These are phyloP conservation scores for Coemansia sp. DNA, from an alignment of 192 early-diverging fungal genomes.

Conservation along the genomic window DNA sequence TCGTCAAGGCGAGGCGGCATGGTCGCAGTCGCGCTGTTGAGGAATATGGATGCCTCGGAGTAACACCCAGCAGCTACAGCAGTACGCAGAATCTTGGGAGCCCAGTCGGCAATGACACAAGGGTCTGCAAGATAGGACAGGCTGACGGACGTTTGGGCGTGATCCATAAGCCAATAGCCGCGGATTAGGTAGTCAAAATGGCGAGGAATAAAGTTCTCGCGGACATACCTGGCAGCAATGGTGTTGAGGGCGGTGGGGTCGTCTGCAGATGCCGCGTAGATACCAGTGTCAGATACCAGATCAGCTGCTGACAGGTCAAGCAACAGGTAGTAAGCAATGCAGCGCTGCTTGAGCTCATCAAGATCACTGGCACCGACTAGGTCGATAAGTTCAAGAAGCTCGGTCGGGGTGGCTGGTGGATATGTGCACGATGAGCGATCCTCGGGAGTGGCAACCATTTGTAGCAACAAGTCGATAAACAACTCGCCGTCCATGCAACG, in stretches of 20 bases:
- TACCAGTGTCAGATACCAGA: slow-evolving; percentile 9
- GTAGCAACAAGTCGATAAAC: slow-evolving; percentile 43
- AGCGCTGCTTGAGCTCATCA: slow-evolving; percentile 43
- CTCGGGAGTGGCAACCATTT: slow-evolving; percentile 28
- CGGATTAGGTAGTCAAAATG: slow-evolving; percentile 46
- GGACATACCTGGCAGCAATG: slow-evolving; percentile 21
- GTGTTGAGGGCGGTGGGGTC: slow-evolving; percentile 12
- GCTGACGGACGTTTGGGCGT: slow-evolving; percentile 23
- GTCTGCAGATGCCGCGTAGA: slow-evolving; percentile 8
- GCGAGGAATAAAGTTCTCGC: slow-evolving; percentile 28
- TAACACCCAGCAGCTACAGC: slow-evolving; percentile 19
- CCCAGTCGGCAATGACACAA: slow-evolving; percentile 46
- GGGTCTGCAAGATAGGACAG: slow-evolving; percentile 44
- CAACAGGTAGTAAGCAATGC: slow-evolving; percentile 41
- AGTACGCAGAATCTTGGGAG: slow-evolving; percentile 33
- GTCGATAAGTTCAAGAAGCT: slow-evolving; percentile 15
- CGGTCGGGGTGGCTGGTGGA: slow-evolving; percentile 29
- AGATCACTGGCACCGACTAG: slow-evolving; percentile 26
- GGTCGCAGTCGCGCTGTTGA: slow-evolving; percentile 41
- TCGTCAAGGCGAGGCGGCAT: slow-evolving; percentile 23
- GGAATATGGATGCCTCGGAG: slow-evolving; percentile 20
- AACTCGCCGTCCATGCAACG: slow-evolving; percentile 38
- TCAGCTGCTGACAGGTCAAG: slow-evolving; percentile 15
- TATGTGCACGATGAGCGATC: slow-evolving; percentile 8
- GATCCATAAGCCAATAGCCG: slow-evolving; percentile 54